Conservation (phyloP, 2,329 filamentous ascomycete genomes). For the Didymella pomorum region DNA sequence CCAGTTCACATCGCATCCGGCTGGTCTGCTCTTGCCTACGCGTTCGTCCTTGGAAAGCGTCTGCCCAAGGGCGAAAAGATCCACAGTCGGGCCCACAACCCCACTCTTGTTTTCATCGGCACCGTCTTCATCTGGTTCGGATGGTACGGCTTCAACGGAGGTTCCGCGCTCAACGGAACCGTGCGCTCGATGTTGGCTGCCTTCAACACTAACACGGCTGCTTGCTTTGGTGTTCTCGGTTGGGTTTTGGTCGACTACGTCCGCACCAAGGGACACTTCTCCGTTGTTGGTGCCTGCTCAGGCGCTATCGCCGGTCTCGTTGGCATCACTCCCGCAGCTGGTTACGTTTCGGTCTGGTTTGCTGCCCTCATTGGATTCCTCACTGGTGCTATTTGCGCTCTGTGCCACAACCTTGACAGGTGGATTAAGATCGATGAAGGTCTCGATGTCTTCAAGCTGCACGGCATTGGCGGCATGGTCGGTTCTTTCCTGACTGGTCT, state of each 20-base stretch:
- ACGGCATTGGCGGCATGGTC: constrained; percentile 65
- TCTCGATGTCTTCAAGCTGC: constrained; percentile 67
- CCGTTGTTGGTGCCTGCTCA: constrained; percentile 64
- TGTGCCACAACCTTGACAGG: constrained; percentile 60
- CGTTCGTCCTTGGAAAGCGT: constrained; percentile 68
- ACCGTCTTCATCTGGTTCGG: constrained; percentile 72
- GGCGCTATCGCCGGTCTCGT: constrained; percentile 67
- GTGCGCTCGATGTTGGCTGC: constrained; percentile 63
- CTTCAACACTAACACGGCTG: constrained; percentile 67
- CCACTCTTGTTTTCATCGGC: constrained; percentile 69
- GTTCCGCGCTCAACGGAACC: constrained; percentile 58
- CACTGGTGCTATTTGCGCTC: constrained; percentile 60
- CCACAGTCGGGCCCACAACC: constrained; percentile 67
- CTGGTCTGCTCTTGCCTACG: constrained; percentile 69
- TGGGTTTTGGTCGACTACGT: constrained; percentile 64
- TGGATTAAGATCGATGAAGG: constrained; percentile 65
- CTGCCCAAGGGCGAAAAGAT: constrained; percentile 58
- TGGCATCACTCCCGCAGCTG: constrained; percentile 66
- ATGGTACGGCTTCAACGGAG: constrained; percentile 68
- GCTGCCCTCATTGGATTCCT: constrained; percentile 65
- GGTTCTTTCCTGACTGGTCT: constrained; percentile 67
- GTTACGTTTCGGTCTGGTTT: constrained; percentile 62
- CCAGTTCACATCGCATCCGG: constrained; percentile 71
- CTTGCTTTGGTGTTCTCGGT: constrained; percentile 62
- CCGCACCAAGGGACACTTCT: constrained; percentile 61